Evolutionary conservation across 2,329 filamentous ascomycete species (phyloP).

Genomic region (Fusarium paranaense): DNA sequence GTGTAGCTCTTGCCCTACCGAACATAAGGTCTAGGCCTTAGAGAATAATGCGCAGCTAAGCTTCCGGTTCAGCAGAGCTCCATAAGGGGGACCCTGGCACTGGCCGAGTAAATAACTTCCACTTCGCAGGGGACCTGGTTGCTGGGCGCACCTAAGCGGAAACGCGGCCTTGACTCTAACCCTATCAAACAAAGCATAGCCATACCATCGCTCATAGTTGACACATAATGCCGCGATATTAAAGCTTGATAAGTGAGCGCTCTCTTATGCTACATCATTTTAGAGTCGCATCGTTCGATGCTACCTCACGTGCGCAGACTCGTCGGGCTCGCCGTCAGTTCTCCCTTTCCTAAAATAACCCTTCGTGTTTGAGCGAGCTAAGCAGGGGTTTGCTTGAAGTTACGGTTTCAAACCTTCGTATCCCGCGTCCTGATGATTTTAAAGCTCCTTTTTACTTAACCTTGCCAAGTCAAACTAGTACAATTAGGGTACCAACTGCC

Average conservation of each 20-base stretch:
- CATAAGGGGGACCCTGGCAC: too few relatives aligned
- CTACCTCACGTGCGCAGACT: not conserved
- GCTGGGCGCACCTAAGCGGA: not conserved
- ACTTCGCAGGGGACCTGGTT: too few relatives aligned
- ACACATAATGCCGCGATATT: not conserved
- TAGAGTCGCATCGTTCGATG: not conserved
- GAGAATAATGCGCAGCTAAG: too few relatives aligned
- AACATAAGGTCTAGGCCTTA: too few relatives aligned
- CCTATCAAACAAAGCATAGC: not conserved
- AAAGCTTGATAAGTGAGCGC: not conserved
- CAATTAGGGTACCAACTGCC: not conserved
- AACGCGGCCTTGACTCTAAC: not conserved
- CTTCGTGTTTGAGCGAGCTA: not conserved
- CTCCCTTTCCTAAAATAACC: not conserved
- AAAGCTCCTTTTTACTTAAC: not conserved
- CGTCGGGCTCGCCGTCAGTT: not conserved
- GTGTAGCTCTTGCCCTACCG: too few relatives aligned
- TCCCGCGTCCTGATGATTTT: not conserved
- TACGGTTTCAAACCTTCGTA: constrained; percentile 4
- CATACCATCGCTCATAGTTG: not conserved
- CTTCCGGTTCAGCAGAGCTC: too few relatives aligned
- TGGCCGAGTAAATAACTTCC: too few relatives aligned
- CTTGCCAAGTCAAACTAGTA: not conserved
- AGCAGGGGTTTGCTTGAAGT: not conserved
- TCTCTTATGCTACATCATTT: not conserved